A percentile compares a stretch with the other conserved stretches of the same genome.
These are phyloP conservation scores for Aspergillus fijiensis DNA, from an alignment of 2,329 filamentous ascomycete genomes.

Conservation along the genomic window DNA sequence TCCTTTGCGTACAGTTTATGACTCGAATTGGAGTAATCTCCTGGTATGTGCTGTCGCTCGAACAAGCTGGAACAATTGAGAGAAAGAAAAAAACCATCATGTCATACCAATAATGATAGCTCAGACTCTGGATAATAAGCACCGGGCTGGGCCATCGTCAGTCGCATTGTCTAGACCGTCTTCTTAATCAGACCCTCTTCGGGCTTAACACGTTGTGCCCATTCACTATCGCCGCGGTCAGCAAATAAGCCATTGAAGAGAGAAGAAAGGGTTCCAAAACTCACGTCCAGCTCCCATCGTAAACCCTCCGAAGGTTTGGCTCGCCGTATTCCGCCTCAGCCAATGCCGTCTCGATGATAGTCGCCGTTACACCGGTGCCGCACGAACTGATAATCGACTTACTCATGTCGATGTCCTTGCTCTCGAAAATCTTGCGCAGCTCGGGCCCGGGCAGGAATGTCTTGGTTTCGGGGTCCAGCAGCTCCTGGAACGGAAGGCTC, in stretches of 20 bases:
- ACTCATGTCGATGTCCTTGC: constrained; percentile 73
- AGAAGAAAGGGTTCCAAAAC: constrained; percentile 40
- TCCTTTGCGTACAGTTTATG: background rate
- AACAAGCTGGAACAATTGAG: constrained; percentile 8
- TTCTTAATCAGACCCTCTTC: constrained; percentile 49
- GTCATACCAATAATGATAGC: constrained; percentile 11
- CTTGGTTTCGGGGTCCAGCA: constrained; percentile 83
- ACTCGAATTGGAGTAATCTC: background rate
- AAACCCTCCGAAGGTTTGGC: constrained; percentile 68
- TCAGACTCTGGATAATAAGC: background rate
- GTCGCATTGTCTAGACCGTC: constrained; percentile 16
- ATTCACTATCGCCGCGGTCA: constrained; percentile 41
- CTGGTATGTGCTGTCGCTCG: constrained; percentile 4
- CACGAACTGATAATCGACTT: constrained; percentile 86
- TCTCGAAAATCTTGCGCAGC: constrained; percentile 71
- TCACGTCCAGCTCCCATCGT: constrained; percentile 98
- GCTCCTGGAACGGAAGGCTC: constrained; percentile 73
- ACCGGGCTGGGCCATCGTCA: background rate
- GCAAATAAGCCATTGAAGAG: background rate
- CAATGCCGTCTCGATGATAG: constrained; percentile 83
- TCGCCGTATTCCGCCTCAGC: constrained; percentile 73
- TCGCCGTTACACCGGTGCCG: constrained; percentile 91
- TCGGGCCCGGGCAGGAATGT: constrained; percentile 70
- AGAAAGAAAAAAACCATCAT: constrained; percentile 7
- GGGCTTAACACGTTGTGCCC: constrained; percentile 51